Evolutionary conservation across 2,329 filamentous ascomycete genomes (phyloP), one percentile per base, ranked within the genome.

Genomic region (Talaromyces funiculosus): DNA sequence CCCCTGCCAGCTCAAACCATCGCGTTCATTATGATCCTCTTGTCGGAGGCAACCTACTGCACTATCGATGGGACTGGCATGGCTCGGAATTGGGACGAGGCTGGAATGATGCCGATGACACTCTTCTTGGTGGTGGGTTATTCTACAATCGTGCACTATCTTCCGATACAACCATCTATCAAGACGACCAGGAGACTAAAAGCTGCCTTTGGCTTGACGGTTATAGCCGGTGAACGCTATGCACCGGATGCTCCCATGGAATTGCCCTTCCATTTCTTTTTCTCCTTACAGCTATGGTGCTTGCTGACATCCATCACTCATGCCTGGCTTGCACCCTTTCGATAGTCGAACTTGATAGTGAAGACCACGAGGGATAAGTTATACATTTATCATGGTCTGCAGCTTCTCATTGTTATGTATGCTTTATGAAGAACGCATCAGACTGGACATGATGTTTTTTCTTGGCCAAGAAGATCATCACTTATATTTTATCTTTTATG

Each of bases 401-500:
- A 29, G 43, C 6, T 35, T 37, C 31, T 58, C 56, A 47, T 58
- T 51, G 43, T 58, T 58, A 58, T 51, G 42, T 51, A 37, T 51
- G 33, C 20, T 26, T 31, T 53, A 35, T 42, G 47, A 59, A 33
- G n/a, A 22, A 12, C 24, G 14, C 57, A 51, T 31, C 57, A 43
- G 47, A 16, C 26, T 53, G 57, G 35, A 35, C 45, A 57, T 49
- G 55, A 26, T 53, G 45, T 59, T 12, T 53, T n/a, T 35, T 42
- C 35, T 59, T 53, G 47, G 47, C 47, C 57, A 53, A 53, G 57
- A 35, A 31, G 45, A 53, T 16, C 35, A 53, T 22, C 57, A 9
- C 12, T 53, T 59, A 59, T 53, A 33, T 65, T 65, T 65, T 58
- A 64, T 68, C 63, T 64, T 58, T 51, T 53, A 22, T 16, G 14